A percentile compares a stretch with the other conserved stretches of the same genome.
Conservation (phyloP, 805 yeast species). For the Metschnikowia bowlesiae region DNA sequence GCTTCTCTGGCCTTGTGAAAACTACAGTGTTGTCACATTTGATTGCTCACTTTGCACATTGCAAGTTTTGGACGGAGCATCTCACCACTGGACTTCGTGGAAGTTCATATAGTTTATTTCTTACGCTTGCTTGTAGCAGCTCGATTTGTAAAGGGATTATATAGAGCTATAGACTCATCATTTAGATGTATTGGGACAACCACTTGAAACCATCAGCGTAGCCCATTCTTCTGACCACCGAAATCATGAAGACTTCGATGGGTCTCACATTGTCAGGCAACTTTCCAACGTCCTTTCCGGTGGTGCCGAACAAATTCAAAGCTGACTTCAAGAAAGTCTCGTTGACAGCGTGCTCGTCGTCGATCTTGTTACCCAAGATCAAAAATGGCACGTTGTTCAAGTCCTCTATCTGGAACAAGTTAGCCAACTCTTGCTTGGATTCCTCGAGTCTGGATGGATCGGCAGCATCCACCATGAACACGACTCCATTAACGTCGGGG, state of each 20-base stretch:
- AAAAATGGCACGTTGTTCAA: constrained; percentile 85
- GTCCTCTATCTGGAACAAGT: constrained; percentile 89
- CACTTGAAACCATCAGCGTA: constrained; percentile 98
- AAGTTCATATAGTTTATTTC: background rate
- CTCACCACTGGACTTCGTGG: background rate
- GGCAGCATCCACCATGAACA: constrained; percentile 93
- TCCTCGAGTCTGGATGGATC: constrained; percentile 94
- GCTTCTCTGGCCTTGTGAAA: too few species aligned
- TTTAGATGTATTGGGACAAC: constrained; percentile 89
- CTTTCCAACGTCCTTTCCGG: constrained; percentile 73
- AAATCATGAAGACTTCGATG: constrained; percentile 94
- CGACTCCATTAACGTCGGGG: constrained; percentile 98
- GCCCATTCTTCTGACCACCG: constrained; percentile 98
- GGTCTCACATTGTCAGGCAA: constrained; percentile 78
- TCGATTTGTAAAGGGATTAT: background rate
- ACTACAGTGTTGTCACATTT: too few species aligned
- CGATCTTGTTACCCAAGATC: constrained; percentile 94
- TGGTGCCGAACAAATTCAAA: constrained; percentile 80
- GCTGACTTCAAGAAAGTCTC: constrained; percentile 92
- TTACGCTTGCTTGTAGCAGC: background rate
- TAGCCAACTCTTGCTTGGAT: constrained; percentile 91
- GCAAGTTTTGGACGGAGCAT: background rate
- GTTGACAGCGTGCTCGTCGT: constrained; percentile 87
- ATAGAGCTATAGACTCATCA: background rate
- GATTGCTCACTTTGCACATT: background rate